Base-by-base conservation (phyloP, 2,329 filamentous ascomycete genomes). In the Fusarium redolens region DNA sequence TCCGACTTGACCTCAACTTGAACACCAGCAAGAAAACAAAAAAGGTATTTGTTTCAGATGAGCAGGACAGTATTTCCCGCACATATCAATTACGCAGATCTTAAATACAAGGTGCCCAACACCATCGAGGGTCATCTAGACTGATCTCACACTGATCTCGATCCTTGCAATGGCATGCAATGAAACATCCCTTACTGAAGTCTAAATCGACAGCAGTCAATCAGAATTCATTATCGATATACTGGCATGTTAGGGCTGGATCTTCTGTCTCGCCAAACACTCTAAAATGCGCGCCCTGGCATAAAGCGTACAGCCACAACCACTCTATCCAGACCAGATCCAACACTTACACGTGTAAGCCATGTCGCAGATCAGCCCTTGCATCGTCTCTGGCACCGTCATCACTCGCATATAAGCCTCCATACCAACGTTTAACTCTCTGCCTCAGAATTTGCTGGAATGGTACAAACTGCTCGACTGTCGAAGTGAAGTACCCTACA, bases 101-200 rank as follows among this genome's bases (percentile, higher is more conserved):
- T 18, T 8, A 17, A 8, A 51, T 10, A 37, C 28, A 50, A 52
- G 33, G 13, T 50, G 18, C 25, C 17, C 13, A 55, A 22, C 35
- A 20, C 13, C 20, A 18, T 51, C 18, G 9, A 44, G 37, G 59
- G 18, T 40, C 30, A 35, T 61, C 25, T 20, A 22, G 37, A 30
- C 28, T 20, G 25, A 33, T 37, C 22, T 47, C 31, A 35, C 28
- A 56, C 52, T 43, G 30, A 70, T 71, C 67, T 71, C 67, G 61
- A 71, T 71, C 61, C 8, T 37, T 35, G 22, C 37, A 58, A 67
- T 61, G 68, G 56, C 22, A 71, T 71, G 67, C 45, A 52, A 38
- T 37, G 31, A n/a, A 30, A 20, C 55, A 70, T 61, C 50, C 66
- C 61, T 66, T 61, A 35, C 40, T 66, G 22, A 64, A 58, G 41